Evolutionary conservation across 495 filamentous ascomycete genomes (phyloP), one percentile per base, ranked within the genome.

Genomic region (Aspergillus haitiensis): DNA sequence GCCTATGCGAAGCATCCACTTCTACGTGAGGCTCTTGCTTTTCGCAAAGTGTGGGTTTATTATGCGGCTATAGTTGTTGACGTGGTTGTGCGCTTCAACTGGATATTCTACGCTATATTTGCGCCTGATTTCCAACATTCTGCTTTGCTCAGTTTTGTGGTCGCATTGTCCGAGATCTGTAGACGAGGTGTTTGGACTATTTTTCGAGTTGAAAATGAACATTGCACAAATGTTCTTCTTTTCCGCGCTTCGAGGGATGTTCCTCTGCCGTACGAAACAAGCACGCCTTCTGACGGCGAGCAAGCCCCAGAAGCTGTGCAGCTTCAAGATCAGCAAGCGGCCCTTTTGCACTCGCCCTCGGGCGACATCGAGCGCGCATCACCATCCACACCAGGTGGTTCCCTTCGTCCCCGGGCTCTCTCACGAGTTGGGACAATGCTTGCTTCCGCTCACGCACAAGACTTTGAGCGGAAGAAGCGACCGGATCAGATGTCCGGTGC

Each of bases 171-270:
- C 2, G 94, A 98, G 68, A 85, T 96, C 8, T 80, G 81, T 31
- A 84, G 94, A 8, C 78, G 94, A 63, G 92, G 92, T 45, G 81
- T 97, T 52, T 98, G 94, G 94, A 84, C 86, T 1, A 75, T 98
- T 9, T 91, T 98, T 66, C 90, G 94, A 32, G 92, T 98, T 40
- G 94, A 98, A 72, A 98, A 98, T 67, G 94, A 98, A 62, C 93
- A 97, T 70, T 94, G 90, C 73, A 85, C 84, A 7, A 96, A 96
- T 65, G 91, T 97, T 16, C 83, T 86, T 34, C 83, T 88, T 59
- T 92, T 93, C 80, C 88, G 92, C 39, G 92, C 92, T 6, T 87
- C 83, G 3, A 78, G 92, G 15, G 91, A 96, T 65, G 78, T 92
- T 2, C 89, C 90, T 0, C 77, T 97, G 1, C 92, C 92, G 0